Evolutionary conservation across 345 rosid genomes (phyloP), one percentile per base, ranked within the genome.

Genomic region (Jatropha curcas): DNA sequence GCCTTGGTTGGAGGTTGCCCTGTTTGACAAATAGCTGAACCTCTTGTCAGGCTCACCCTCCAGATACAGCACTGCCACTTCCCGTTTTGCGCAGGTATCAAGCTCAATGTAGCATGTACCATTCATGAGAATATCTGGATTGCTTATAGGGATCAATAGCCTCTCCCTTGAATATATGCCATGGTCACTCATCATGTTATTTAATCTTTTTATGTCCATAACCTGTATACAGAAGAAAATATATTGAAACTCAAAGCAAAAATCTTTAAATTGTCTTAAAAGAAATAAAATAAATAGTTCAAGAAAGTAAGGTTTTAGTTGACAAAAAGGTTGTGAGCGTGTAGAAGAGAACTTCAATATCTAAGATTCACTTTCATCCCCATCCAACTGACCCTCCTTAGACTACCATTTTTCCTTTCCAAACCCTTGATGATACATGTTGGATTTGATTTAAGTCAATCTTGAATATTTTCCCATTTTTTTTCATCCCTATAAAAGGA

Each of bases 161-260:
- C 97, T 89, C 80, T 92, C 93, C 82, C 95, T 88, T 5, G 97
- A 92, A 75, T 89, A 82, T 24, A 92, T 92, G 31, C 90, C 97
- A 35, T 90, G 97, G 77, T 94, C 97, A 45, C 97, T 92, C 88
- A 84, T 92, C 92, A 90, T 90, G 83, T 90, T 94, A 80, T 94
- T 94, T 58, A 94, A 70, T 7, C 89, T 79, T 78, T 86, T 92
- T 66, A 94, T 89, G 76, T 89, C 93, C 90, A 85, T 81, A 56
- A 90, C 97, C 98, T 92, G 76, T 73, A 80, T 25, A 27, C 50
- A 51, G 19, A 74, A 77, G 17, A 24, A 68, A 68, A 2, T 65
- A 14, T 14, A 14, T 52, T 3, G 17, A 2, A 43, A 41, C 45
- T 39, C 16, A 22, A 13, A 31, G 46, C 1, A n/a, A 56, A 31